Evolutionary conservation across 1,284 basidiomycete species (phyloP), one percentile per base, ranked within the genome.

Genomic region (Ceratobasidium sp.): DNA sequence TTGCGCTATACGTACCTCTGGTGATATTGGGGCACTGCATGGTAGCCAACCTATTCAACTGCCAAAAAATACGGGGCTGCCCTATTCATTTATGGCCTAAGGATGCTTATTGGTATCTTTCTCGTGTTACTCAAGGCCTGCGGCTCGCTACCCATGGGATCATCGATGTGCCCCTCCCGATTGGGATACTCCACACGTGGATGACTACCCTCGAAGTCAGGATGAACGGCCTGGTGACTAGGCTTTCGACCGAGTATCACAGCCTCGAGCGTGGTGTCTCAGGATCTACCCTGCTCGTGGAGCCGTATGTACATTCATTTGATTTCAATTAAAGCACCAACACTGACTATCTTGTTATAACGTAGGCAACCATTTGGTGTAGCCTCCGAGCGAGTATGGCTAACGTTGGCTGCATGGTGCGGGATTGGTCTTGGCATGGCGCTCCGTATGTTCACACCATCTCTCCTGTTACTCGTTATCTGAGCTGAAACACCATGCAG

Each of bases 131-230:
- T 4, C 48, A 16, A 24, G 65, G 46, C 8, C 29, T 54, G 22
- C 29, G 65, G 22, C 65, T 56, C 24, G 48, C 49, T 14, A 19
- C 22, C 1, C 65, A 68, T 37, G 65, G 65, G 22, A 27, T 64
- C 29, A 7, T 68, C 31, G 65, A 68, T n/a, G 65, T 56, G 5
- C 48, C 51, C 6, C 51, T 68, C 9, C 65, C 65, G 9, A 11
- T 54, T 54, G 65, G 65, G n/a, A 22, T 68, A 11, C 48, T 68
- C 37, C 65, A 68, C 24, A 49, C 65, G n/a, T 68, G 51, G 65
- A 68, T 68, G 48, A 68, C 65, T 4, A 31, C 48, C 2, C 65
- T 68, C 31, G 65, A 68, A 39, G 34, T 68, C 29, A 31, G 27
- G 24, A 68, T 68, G 65, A 68, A 68, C 48, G 27, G 39, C 22